Conservation (phyloP, 108 stramenopile genomes). For the Cyclostephanos invisitatus region DNA sequence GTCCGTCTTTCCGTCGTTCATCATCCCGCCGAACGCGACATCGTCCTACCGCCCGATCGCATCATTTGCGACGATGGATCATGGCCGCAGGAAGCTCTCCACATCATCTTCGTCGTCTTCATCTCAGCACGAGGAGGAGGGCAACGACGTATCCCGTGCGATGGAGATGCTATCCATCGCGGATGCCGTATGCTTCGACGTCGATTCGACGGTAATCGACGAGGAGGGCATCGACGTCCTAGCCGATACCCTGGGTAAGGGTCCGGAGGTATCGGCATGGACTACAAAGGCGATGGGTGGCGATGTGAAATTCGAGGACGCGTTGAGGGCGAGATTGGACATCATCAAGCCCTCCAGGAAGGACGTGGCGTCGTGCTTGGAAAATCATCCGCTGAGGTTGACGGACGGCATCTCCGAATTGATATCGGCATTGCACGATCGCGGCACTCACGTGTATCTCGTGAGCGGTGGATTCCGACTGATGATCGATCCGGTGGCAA, state of each 20-base stretch:
- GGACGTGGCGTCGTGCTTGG: conserved; percentile 69
- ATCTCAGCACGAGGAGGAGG: conserved; percentile 33
- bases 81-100: conserved; percentile 3
- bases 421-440: conserved; percentile 67
- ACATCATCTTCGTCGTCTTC: background rate
- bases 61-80: no score
- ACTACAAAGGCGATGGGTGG: conserved; percentile 98
- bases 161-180: conserved; percentile 76
- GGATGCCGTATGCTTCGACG: conserved; percentile 98
- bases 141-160: conserved; percentile 55
- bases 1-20: background rate
- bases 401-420: conserved; percentile 81
- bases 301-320: conserved; percentile 94
- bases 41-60: background rate
- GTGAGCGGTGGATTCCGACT: conserved; percentile 96
- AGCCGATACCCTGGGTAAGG: conserved; percentile 93
- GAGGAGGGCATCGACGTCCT: conserved; percentile 99
- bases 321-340: conserved; percentile 85
- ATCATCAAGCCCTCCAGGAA: conserved; percentile 81
- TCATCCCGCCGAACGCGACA: conserved; percentile 4
- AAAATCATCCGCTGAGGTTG: conserved; percentile 75
- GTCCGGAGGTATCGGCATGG: conserved; percentile 87
- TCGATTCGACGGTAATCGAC: conserved; percentile 94
- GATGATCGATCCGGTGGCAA: conserved; percentile 98
- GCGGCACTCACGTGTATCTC: conserved; percentile 88